Evolutionary conservation across 164 flowering plant species (phyloP).

Genomic region (Vitis cinerea): DNA sequence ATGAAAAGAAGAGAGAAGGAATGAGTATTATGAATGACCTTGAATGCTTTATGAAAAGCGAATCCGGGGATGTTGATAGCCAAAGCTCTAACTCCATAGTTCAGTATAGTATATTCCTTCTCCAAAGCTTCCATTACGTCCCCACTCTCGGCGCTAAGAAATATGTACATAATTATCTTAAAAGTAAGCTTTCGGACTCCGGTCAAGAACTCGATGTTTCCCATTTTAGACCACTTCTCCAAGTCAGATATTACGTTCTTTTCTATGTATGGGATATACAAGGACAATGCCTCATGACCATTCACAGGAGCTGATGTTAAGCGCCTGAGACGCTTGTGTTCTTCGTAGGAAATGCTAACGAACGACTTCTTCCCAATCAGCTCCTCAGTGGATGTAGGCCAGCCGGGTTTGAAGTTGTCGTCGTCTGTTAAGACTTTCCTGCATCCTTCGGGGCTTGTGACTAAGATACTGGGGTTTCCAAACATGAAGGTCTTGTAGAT

Average conservation of each 20-base stretch:
- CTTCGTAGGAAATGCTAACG: constrained; percentile 34
- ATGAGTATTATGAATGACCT: constrained; percentile 33
- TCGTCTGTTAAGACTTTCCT: constrained; percentile 54
- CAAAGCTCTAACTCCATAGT: constrained; percentile 57
- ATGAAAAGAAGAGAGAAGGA: not conserved
- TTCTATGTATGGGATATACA: constrained; percentile 49
- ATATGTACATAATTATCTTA: constrained; percentile 52
- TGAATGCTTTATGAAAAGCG: constrained; percentile 63
- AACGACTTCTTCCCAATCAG: constrained; percentile 61
- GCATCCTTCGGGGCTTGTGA: constrained; percentile 49
- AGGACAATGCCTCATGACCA: constrained; percentile 57
- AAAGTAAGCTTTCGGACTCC: constrained; percentile 62
- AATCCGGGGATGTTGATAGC: constrained; percentile 73
- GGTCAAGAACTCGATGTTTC: constrained; percentile 59
- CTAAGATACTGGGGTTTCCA: constrained; percentile 58
- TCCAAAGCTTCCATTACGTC: constrained; percentile 39
- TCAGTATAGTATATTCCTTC: constrained; percentile 40
- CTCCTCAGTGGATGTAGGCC: constrained; percentile 44
- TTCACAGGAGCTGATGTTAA: constrained; percentile 60
- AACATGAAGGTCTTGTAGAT: constrained; percentile 65
- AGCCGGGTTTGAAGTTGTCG: constrained; percentile 49
- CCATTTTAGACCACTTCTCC: constrained; percentile 54
- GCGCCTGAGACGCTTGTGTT: constrained; percentile 62
- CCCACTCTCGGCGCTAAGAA: constrained; percentile 44
- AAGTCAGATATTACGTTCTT: constrained; percentile 25